Percentiles rank a stretch among this genome's conserved stretches.
Conservation (phyloP, 1,139 yeast genomes). For the Kodamaea ohmeri region DNA sequence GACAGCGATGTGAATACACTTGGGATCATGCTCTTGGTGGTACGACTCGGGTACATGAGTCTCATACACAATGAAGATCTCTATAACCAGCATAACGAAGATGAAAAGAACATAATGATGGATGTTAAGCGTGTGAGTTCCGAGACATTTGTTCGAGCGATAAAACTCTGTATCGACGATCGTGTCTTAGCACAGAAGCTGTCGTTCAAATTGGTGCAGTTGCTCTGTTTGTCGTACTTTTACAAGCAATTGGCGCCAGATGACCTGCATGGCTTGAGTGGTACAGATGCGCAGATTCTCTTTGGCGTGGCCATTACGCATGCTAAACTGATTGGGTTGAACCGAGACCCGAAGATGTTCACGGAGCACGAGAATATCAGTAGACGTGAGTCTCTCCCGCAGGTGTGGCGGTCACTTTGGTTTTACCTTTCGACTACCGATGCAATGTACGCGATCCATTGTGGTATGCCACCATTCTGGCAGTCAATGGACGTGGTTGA, state of each 20-base stretch:
- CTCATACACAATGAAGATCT: constrained; percentile 37
- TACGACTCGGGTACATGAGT: constrained; percentile 41
- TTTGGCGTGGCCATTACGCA: constrained; percentile 40
- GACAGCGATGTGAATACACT: constrained; percentile 33
- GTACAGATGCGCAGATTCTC: constrained; percentile 40
- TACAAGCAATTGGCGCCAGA: constrained; percentile 41
- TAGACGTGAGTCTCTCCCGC: constrained; percentile 26
- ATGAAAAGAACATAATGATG: constrained; percentile 29
- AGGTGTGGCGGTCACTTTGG: constrained; percentile 44
- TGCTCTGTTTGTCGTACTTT: constrained; percentile 43
- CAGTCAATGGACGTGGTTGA: constrained; percentile 31
- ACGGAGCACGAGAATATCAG: constrained; percentile 31
- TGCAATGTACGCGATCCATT: constrained; percentile 33
- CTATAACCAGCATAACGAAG: constrained; percentile 27
- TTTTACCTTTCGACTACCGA: constrained; percentile 30
- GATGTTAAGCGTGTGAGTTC: constrained; percentile 25
- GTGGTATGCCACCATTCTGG: constrained; percentile 34
- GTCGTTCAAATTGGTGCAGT: constrained; percentile 34
- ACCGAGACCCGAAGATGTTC: constrained; percentile 41
- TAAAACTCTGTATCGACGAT: constrained; percentile 35
- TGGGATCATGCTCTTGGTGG: constrained; percentile 32
- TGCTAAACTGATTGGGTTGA: constrained; percentile 43
- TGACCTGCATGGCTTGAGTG: constrained; percentile 46
- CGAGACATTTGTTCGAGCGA: constrained; percentile 23
- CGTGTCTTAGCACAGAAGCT: constrained; percentile 29